A percentile compares a stretch with the other conserved stretches of the same genome.
These are phyloP conservation scores for Adansonia gregorii DNA, from an alignment of 441 rosid genomes.

Conservation along the genomic window DNA sequence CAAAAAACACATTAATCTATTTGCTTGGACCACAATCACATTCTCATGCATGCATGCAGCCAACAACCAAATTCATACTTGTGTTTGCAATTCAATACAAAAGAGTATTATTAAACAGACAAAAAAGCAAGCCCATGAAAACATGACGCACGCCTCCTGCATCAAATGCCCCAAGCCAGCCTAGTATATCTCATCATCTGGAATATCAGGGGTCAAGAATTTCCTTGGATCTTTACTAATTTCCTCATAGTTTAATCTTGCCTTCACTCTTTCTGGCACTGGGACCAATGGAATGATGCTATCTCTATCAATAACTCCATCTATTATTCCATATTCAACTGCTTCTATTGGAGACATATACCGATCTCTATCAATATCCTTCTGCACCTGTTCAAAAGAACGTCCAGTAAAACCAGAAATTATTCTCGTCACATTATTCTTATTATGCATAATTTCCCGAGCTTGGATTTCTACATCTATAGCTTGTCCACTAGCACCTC, in stretches of 20 bases:
- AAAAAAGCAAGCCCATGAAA: not conserved
- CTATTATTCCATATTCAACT: constrained; percentile 90
- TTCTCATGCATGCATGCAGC: not conserved
- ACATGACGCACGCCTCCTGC: not conserved
- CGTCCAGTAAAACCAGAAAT: constrained; percentile 74
- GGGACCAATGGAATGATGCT: constrained; percentile 79
- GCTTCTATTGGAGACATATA: constrained; percentile 94
- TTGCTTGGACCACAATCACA: not conserved
- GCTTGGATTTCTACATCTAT: constrained; percentile 86
- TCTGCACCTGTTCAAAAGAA: constrained; percentile 63
- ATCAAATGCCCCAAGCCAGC: constrained; percentile 25
- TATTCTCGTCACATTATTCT: constrained; percentile 62
- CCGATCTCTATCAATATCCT: constrained; percentile 81
- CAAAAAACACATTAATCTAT: constrained; percentile 8
- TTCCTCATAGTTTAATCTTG: constrained; percentile 60
- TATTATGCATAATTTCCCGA: constrained; percentile 81
- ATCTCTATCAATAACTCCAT: constrained; percentile 88
- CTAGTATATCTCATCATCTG: constrained; percentile 80
- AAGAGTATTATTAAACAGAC: not conserved
- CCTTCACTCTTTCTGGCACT: constrained; percentile 71
- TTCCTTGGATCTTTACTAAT: constrained; percentile 72
- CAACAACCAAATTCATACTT: not conserved
- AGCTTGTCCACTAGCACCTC: constrained; percentile 89
- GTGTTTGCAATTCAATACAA: not conserved
- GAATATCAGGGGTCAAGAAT: constrained; percentile 82